Conservation (phyloP, 495 filamentous ascomycete species). For the Hypoxylon fragiforme region DNA sequence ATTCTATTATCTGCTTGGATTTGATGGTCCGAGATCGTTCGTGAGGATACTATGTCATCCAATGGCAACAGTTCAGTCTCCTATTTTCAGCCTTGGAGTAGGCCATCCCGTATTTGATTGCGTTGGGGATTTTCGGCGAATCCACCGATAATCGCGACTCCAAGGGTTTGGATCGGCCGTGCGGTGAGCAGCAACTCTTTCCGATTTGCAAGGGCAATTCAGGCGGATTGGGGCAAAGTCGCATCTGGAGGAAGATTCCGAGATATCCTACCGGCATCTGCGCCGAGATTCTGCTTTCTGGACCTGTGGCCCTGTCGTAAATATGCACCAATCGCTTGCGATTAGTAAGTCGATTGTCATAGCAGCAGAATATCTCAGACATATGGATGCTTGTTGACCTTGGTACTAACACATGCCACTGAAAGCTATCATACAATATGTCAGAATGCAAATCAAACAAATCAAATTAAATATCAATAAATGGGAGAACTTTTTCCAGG, state of each 20-base stretch:
- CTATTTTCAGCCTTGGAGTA: no score
- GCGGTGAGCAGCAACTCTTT: constrained; percentile 7
- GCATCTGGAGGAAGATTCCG: constrained; percentile 10
- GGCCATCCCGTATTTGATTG: no score
- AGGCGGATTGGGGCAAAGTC: constrained; percentile 25
- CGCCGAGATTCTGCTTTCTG: constrained; percentile 14
- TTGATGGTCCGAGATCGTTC: neutral
- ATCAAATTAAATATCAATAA: no score
- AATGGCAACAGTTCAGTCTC: no score
- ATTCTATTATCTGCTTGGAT: neutral
- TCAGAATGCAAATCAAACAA: no score
- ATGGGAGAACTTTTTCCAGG: constrained; percentile 6
- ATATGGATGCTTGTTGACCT: no score
- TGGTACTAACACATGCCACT: no score
- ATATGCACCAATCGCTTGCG: constrained; percentile 2
- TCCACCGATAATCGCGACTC: constrained; percentile 10
- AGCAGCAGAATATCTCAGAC: neutral
- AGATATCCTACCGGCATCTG: constrained; percentile 29
- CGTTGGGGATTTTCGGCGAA: no score
- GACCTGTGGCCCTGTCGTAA: neutral
- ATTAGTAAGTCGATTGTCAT: neutral
- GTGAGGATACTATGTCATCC: neutral
- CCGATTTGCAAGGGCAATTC: constrained; percentile 25
- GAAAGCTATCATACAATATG: no score
- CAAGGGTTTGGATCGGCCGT: constrained; percentile 29